Percentiles rank a stretch among this genome's conserved stretches.
These are phyloP conservation scores for Pythium sukuiense DNA, from an alignment of 352 stramenopile genomes.

Conservation along the genomic window DNA sequence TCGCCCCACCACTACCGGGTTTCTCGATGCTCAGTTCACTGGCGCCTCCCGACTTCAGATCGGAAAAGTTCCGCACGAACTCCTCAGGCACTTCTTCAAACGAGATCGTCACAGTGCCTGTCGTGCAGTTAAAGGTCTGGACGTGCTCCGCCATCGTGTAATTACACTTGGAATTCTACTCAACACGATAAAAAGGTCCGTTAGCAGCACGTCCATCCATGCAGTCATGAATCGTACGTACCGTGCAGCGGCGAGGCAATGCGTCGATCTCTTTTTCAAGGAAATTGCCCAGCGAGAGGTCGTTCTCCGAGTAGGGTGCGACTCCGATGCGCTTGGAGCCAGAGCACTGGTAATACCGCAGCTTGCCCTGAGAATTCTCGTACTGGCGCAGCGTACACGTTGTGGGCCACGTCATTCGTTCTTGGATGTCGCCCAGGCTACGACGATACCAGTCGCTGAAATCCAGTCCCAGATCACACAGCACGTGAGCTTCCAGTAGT, in stretches of 20 bases:
- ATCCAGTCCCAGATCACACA: constrained; percentile 78
- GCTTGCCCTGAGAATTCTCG: constrained; percentile 42
- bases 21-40: constrained; percentile 25
- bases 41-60: constrained; percentile 1
- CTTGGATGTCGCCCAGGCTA: constrained; percentile 30
- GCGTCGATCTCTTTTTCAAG: constrained; percentile 69
- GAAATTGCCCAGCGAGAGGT: constrained; percentile 84
- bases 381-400: constrained; percentile 68
- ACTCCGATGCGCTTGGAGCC: constrained; percentile 72
- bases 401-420: constrained; percentile 66
- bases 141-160: constrained; percentile 83
- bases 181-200: not conserved
- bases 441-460: constrained; percentile 25
- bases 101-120: constrained; percentile 74
- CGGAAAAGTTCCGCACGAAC: not conserved
- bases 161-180: constrained; percentile 76
- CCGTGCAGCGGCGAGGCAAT: constrained; percentile 75
- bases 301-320: constrained; percentile 54
- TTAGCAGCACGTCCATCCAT: no score
- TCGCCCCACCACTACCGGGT: not conserved
- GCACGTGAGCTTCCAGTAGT: constrained; percentile 93
- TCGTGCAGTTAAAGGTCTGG: constrained; percentile 74
- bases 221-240: constrained; percentile 24
- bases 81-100: constrained; percentile 61
- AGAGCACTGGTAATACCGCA: constrained; percentile 71